phyloP scores from a whole-genome alignment of 148 eudicot genomes.

The Linanthus parryae region DNA sequence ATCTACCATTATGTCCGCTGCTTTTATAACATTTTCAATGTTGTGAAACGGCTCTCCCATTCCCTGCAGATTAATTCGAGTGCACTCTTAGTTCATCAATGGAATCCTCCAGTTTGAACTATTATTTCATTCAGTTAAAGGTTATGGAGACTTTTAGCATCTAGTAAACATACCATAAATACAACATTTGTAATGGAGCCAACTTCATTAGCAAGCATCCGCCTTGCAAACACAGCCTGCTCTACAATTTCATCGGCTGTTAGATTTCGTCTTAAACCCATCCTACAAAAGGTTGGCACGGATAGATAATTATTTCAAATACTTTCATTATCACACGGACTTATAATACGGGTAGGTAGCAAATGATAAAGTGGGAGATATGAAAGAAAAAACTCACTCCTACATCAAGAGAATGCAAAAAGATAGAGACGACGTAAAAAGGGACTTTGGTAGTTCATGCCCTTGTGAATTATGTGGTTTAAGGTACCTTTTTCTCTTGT shows the following conservation, averaged over 20 bases:
- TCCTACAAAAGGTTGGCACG: conserved; percentile 61
- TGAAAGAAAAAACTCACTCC: no score
- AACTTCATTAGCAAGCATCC: conserved; percentile 65
- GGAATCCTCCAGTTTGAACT: neutral
- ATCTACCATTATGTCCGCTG: conserved; percentile 80
- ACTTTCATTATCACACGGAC: no score
- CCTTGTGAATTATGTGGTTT: no score
- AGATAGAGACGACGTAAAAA: no score
- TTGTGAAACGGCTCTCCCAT: conserved; percentile 99
- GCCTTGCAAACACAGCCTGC: conserved; percentile 83
- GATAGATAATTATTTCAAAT: no score
- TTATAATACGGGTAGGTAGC: conserved; percentile 5
- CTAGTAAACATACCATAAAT: conserved; percentile 56
- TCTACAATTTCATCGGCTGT: conserved; percentile 88
- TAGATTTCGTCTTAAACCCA: conserved; percentile 79
- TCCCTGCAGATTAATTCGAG: conserved; percentile 63
- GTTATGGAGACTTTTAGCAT: neutral
- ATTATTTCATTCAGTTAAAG: neutral
- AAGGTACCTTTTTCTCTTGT: no score
- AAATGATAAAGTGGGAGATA: no score
- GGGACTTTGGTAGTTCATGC: no score
- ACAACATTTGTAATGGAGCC: conserved; percentile 82
- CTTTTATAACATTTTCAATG: conserved; percentile 80
- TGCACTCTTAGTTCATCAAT: neutral
- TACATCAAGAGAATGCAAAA: no score